Base-by-base conservation (phyloP, 768 basidiomycete genomes). In the Xerocomus potaroensis region DNA sequence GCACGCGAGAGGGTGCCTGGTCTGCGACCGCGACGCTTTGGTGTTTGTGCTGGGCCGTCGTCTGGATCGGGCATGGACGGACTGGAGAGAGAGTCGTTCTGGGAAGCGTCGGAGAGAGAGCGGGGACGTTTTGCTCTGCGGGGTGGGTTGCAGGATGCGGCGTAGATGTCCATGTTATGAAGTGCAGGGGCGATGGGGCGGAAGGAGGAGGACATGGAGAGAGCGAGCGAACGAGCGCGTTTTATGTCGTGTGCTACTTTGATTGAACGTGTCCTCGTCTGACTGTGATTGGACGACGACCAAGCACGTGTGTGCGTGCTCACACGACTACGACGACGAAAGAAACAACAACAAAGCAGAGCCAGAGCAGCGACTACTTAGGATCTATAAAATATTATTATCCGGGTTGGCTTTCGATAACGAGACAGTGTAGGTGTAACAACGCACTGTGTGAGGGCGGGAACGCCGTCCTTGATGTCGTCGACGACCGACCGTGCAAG, bases 1-100 rank as follows among this genome's bases (percentile, higher is more conserved):
- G 78, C 77, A 50, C 87, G 84, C 15, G 86, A 86, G 37, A 87
- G 66, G 8, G 79, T 74, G 8, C 82, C 83, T 0, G 87, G 84
- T 59, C 85, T 87, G 41, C 78, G 72, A 15, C 88, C 81, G 3
- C 87, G 84, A 18, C 85, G 81, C 61, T 80, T 85, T 9, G 75
- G 67, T 10, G 66, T 62, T 50, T 1, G 41, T 57, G 32, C n/a
- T n/a, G n/a, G n/a, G n/a, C n/a, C n/a, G 36, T 62, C 61, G 46
- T 69, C 68, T 41, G 61, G 58, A 8, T 62, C 65, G 8, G 54
- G 57, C 2, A 24, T 49, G 19, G 59, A 60, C 18, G 42, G 44
- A 9, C 47, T 53, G 27, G 38, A 27, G 14, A 36, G 23, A 4
- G 18, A 2, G 36, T 22, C 35, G 27, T 37, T 19, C 12, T 31